phyloP scores from a whole-genome alignment of 805 yeast genomes.

The Tetrapisispora nanseiensis region DNA sequence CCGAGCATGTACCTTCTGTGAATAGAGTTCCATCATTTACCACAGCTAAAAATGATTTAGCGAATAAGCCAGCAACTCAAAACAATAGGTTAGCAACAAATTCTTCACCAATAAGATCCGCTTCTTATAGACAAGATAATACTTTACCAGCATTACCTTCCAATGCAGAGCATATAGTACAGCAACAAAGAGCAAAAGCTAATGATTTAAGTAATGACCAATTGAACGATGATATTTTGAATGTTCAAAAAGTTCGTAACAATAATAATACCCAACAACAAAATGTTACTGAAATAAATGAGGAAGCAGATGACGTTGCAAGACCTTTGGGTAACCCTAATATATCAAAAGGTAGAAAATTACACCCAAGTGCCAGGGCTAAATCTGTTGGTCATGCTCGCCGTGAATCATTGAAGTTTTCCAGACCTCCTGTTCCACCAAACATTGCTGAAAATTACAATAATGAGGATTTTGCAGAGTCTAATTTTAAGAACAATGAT shows the following conservation, averaged over 20 bases:
- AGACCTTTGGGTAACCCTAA: constrained; percentile 18
- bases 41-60: background rate
- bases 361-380: constrained; percentile 80
- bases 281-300: background rate
- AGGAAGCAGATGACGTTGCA: constrained; percentile 11
- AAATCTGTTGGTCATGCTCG: constrained; percentile 67
- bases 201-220: constrained; percentile 15
- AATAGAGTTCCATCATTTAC: constrained; percentile 28
- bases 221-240: constrained; percentile 7
- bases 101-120: constrained; percentile 19
- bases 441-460: constrained; percentile 31
- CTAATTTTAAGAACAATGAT: constrained; percentile 46
- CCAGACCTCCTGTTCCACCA: constrained; percentile 28
- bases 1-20: constrained; percentile 27
- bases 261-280: constrained; percentile 4
- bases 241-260: constrained; percentile 2
- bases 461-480: constrained; percentile 38
- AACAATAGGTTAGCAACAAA: background rate
- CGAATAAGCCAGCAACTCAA: background rate
- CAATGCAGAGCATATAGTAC: constrained; percentile 27
- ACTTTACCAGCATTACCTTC: constrained; percentile 29
- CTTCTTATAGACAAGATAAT: constrained; percentile 18
- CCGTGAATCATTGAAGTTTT: constrained; percentile 43
- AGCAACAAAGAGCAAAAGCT: constrained; percentile 23
- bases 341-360: constrained; percentile 27